These are phyloP conservation scores for Rhizophora apiculata DNA, from an alignment of 345 rosid species.

Conservation along the genomic window DNA sequence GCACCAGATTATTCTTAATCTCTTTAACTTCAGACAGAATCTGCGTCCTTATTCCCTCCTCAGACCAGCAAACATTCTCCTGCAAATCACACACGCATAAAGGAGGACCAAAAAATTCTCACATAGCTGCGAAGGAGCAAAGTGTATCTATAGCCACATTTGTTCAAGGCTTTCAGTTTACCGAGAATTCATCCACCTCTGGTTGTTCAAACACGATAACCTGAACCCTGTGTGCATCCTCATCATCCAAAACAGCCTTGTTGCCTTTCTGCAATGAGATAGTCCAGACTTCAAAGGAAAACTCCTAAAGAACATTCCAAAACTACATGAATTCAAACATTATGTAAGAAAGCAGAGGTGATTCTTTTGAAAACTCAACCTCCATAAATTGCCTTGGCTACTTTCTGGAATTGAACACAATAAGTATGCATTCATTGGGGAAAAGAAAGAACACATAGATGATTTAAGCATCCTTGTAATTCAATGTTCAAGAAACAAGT, in stretches of 20 bases:
- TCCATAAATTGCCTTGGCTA: slow-evolving; percentile 15
- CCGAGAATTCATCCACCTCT: slow-evolving; percentile 50
- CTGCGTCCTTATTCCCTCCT: slow-evolving; percentile 33
- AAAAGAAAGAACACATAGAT: too few relatives aligned
- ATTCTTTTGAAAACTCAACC: slow-evolving; percentile 23
- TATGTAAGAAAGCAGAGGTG: background rate
- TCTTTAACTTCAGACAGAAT: slow-evolving; percentile 40
- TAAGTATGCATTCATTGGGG: background rate
- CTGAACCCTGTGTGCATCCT: slow-evolving; percentile 19
- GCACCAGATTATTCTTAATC: slow-evolving; percentile 44
- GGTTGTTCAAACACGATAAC: slow-evolving; percentile 58
- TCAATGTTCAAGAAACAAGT: background rate
- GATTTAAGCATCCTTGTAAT: too few relatives aligned
- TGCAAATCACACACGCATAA: slow-evolving; percentile 21
- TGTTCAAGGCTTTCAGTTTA: slow-evolving; percentile 25
- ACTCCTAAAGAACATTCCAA: background rate
- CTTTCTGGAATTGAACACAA: slow-evolving; percentile 26
- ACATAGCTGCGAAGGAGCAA: background rate
- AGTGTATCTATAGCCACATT: background rate
- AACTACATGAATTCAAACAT: slow-evolving; percentile 10
- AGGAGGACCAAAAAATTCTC: slow-evolving; percentile 5
- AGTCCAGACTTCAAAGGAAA: background rate
- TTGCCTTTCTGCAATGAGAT: slow-evolving; percentile 40
- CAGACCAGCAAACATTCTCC: slow-evolving; percentile 34
- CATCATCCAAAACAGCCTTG: slow-evolving; percentile 28